Percentiles rank a stretch among this genome's conserved stretches.
phyloP scores from a whole-genome alignment of 805 yeast genomes.

The Cyberlindnera americana region DNA sequence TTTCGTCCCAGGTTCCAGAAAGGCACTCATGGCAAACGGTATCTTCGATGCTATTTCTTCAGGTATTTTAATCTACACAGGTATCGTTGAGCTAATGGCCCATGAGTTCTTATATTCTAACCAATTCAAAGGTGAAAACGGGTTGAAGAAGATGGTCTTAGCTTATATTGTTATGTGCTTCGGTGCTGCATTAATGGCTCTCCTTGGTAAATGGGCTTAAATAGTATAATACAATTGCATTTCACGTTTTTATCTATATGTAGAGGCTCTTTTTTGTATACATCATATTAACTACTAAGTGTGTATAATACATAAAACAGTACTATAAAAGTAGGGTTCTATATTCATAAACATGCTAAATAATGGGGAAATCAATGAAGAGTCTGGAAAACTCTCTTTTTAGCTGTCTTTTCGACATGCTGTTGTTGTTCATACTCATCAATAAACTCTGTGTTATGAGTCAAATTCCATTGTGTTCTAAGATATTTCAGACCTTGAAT shows the following conservation, averaged over 20 bases:
- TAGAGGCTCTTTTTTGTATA: not conserved
- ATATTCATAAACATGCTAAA: too few relatives aligned
- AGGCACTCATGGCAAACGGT: conserved; percentile 64
- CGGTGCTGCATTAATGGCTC: conserved; percentile 78
- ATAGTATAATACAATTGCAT: not conserved
- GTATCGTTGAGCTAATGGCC: conserved; percentile 76
- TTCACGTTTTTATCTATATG: not conserved
- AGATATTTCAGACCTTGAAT: conserved; percentile 75
- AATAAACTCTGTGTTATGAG: conserved; percentile 68
- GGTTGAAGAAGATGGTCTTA: conserved; percentile 45
- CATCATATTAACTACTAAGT: too few relatives aligned
- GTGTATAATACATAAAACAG: too few relatives aligned
- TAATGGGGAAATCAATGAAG: conserved; percentile 24
- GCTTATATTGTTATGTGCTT: conserved; percentile 52
- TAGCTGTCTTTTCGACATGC: conserved; percentile 50
- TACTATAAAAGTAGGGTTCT: too few relatives aligned
- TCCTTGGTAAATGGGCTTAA: conserved; percentile 72
- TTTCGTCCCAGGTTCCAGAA: conserved; percentile 56
- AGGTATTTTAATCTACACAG: conserved; percentile 75
- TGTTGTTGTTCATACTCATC: conserved; percentile 60
- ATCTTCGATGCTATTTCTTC: conserved; percentile 72
- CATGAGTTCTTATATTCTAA: conserved; percentile 64
- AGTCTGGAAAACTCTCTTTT: conserved; percentile 74
- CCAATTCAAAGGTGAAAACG: conserved; percentile 59
- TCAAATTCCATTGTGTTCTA: conserved; percentile 73